A percentile compares a stretch with the other conserved stretches of the same genome.
Conservation (phyloP, 2,329 filamentous ascomycete genomes). For the Penicillium corylophilum region DNA sequence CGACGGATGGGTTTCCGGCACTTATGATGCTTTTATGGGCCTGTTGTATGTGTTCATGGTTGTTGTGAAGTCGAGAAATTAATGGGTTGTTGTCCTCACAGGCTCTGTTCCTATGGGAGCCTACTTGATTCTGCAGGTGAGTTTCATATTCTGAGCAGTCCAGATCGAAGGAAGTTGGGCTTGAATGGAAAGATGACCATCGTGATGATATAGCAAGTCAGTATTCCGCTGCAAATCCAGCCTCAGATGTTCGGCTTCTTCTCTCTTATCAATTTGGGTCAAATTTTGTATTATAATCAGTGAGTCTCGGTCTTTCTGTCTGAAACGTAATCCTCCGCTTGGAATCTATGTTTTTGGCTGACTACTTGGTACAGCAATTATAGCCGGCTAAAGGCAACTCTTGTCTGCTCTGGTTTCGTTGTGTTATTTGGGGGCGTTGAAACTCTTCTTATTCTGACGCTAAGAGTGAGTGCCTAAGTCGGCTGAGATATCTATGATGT, state of each 20-base stretch:
- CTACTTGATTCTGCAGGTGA: conserved; percentile 53
- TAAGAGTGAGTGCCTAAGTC: conserved; percentile 46
- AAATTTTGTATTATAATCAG: conserved; percentile 54
- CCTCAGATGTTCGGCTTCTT: conserved; percentile 54
- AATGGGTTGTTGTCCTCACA: conserved; percentile 13
- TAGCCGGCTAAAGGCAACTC: conserved; percentile 50
- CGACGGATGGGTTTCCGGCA: conserved; percentile 60
- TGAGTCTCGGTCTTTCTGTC: conserved; percentile 23
- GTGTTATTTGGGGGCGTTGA: conserved; percentile 55
- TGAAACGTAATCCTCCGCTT: too few species aligned
- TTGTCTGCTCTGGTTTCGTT: conserved; percentile 43
- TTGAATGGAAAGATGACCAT: background rate
- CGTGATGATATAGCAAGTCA: conserved; percentile 48
- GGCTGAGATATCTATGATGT: background rate
- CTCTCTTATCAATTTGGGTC: conserved; percentile 52
- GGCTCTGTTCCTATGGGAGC: conserved; percentile 52
- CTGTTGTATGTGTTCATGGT: conserved; percentile 41
- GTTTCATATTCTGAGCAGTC: background rate
- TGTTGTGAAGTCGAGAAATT: background rate
- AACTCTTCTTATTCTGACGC: conserved; percentile 56
- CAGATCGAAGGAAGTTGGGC: background rate
- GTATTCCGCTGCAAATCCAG: conserved; percentile 55
- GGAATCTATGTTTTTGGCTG: too few species aligned
- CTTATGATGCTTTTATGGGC: conserved; percentile 65
- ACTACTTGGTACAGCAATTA: conserved; percentile 18